Evolutionary conservation across 805 yeast species (phyloP), one percentile per base, ranked within the genome.

Genomic region (Zygoascus bituminiphila): DNA sequence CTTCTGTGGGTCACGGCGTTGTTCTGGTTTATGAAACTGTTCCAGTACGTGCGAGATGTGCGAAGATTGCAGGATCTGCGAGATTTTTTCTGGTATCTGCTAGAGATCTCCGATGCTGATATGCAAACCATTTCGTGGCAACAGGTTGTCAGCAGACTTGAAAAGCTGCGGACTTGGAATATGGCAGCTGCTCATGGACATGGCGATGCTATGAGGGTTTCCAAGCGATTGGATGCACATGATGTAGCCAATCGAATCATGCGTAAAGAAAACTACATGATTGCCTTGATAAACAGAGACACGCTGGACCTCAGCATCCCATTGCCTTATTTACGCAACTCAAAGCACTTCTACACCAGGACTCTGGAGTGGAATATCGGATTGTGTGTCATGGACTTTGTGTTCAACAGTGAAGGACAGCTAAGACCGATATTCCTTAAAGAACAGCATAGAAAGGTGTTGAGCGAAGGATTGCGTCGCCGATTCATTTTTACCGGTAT

Each of bases 351-450:
- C 10, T 68, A 93, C 25, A 91, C 98, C 0, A 82, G 84, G 55
- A 88, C 96, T 1, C 67, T 93, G 54, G 98, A 93, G 59, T 93
- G 98, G 98, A 91, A 91, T 62, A 71, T 93, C 49, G 86, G 86
- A 57, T 69, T 93, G 20, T 91, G 98, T 61, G 77, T 93, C 12
- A 76, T 86, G 61, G 95, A 93, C 50, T 89, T 79, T 63, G 81
- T 84, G 0, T 93, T 93, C 68, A 86, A 84, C 59, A 78, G 78
- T 25, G 76, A 81, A 33, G 98, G 98, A 0, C 95, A 87, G 57
- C 68, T 93, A 14, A 79, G 88, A 48, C 79, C 80, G 10, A 68
- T 72, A 15, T 79, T 91, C 43, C 66, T 91, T 54, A 84, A 82
- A 57, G 88, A 82, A 49, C 73, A 78, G 29, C 84, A 84, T 51